Evolutionary conservation across 2,329 filamentous ascomycete genomes (phyloP), one percentile per base, ranked within the genome.

Genomic region (Diaporthe capsici): DNA sequence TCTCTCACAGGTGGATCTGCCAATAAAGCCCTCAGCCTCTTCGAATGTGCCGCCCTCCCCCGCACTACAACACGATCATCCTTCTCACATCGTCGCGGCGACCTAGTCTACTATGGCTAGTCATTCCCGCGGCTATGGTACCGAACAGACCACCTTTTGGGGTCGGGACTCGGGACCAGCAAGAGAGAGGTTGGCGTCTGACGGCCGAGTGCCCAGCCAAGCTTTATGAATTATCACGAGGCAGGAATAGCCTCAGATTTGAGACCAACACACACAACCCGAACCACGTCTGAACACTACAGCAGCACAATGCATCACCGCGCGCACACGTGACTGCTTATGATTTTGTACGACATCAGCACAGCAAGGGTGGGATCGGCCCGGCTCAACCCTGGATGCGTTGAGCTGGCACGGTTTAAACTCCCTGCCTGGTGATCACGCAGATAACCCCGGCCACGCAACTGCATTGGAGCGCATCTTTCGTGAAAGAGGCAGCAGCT

Each of bases 261-360:
- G 55, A 76, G 74, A 58, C 51, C 60, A 55, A 70, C 65, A 25
- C 47, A 70, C 44, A 71, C 34, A 75, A 20, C 60, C 72, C 65
- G 72, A 47, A 57, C 71, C 72, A 71, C 34, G 42, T 63, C 58
- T 76, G 51, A 68, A 47, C 67, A 73, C 75, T 55, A 73, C 75
- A 76, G 72, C 34, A 58, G 58, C 58, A 58, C 72, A 73, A 76
- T 73, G 75, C 75, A 76, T 71, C 58, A 57, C 49, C 65, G 39
- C 61, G 51, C 31, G 47, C 65, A 70, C 75, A 76, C 75, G 75
- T 76, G 75, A 76, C 72, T 68, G 42, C 65, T 34, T 44, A n/a
- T 55, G 39, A 65, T 57, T 53, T 58, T 55, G 65, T 67, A 61
- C 51, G 31, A 76, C 75, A 44, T 51, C 37, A 51, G 61, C 31